phyloP scores from a whole-genome alignment of 1,139 yeast species.

The Protomyces inundatus region DNA sequence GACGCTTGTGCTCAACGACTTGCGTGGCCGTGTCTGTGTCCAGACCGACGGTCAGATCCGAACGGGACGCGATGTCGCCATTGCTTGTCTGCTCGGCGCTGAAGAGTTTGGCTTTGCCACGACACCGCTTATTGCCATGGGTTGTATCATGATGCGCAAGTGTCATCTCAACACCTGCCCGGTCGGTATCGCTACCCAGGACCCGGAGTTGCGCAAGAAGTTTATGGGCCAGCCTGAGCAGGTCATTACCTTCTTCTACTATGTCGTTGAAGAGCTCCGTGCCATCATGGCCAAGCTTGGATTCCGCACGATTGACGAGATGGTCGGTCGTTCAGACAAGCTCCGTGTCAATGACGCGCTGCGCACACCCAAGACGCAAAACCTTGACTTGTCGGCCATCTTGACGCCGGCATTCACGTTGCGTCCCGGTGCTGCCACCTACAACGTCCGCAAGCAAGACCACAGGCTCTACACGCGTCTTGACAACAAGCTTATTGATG shows the following conservation, averaged over 20 bases:
- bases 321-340: slow-evolving; percentile 96
- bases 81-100: slow-evolving; percentile 93
- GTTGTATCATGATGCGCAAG: slow-evolving; percentile 92
- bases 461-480: slow-evolving; percentile 86
- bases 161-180: slow-evolving; percentile 94
- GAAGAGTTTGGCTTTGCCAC: slow-evolving; percentile 99
- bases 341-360: slow-evolving; percentile 77
- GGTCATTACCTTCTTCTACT: slow-evolving; percentile 94
- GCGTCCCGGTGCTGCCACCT: slow-evolving; percentile 96
- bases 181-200: slow-evolving; percentile 98
- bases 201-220: slow-evolving; percentile 85
- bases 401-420: slow-evolving; percentile 94
- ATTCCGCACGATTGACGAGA: slow-evolving; percentile 90
- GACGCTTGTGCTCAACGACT: slow-evolving; percentile 88
- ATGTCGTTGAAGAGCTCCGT: slow-evolving; percentile 87
- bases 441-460: slow-evolving; percentile 89
- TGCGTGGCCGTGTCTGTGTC: slow-evolving; percentile 89
- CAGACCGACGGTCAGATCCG: slow-evolving; percentile 97
- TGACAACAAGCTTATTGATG: slow-evolving; percentile 93
- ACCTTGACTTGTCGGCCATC: slow-evolving; percentile 85
- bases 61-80: slow-evolving; percentile 93
- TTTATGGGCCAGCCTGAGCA: slow-evolving; percentile 97
- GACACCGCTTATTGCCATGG: slow-evolving; percentile 93
- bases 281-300: slow-evolving; percentile 91
- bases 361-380: slow-evolving; percentile 83